Percentiles rank a stretch among this genome's conserved stretches.
These are phyloP conservation scores for Sporisorium scitamineum DNA, from an alignment of 1,284 basidiomycete genomes.

Conservation along the genomic window DNA sequence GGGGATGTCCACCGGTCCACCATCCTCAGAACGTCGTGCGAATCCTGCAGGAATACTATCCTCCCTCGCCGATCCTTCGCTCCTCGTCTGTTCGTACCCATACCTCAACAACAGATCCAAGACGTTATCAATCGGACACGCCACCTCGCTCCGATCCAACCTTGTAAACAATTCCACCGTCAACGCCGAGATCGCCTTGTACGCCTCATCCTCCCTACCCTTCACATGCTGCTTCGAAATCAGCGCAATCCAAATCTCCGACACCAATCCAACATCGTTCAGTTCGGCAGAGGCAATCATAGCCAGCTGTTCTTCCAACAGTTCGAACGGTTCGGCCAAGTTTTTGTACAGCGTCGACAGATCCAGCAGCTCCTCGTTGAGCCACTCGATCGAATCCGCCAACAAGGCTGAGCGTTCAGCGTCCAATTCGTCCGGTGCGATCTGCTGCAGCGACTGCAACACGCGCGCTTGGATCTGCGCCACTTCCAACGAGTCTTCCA, in stretches of 20 bases:
- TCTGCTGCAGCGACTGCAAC: slow-evolving; percentile 69
- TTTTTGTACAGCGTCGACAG: slow-evolving; percentile 81
- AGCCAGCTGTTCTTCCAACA: slow-evolving; percentile 86
- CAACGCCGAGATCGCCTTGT: slow-evolving; percentile 45
- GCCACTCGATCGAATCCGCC: slow-evolving; percentile 65
- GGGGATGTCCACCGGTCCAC: slow-evolving; percentile 32
- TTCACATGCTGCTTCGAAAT: slow-evolving; percentile 78
- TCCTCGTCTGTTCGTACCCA: slow-evolving; percentile 49
- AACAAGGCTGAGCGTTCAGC: slow-evolving; percentile 75
- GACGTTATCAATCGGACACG: slow-evolving; percentile 64
- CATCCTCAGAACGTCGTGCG: slow-evolving; percentile 3
- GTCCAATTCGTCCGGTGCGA: slow-evolving; percentile 55
- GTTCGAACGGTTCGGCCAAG: slow-evolving; percentile 87
- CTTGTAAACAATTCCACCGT: slow-evolving; percentile 51
- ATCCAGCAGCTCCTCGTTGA: slow-evolving; percentile 72
- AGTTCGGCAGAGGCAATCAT: slow-evolving; percentile 95
- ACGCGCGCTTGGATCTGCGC: slow-evolving; percentile 92
- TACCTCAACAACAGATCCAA: slow-evolving; percentile 60
- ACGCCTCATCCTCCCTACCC: slow-evolving; percentile 35
- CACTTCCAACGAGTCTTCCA: slow-evolving; percentile 97
- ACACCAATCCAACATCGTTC: slow-evolving; percentile 82
- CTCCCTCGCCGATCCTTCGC: not conserved
- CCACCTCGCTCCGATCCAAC: slow-evolving; percentile 53
- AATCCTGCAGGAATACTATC: slow-evolving; percentile 43
- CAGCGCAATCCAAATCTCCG: slow-evolving; percentile 88